These are phyloP conservation scores for Lipomyces chichibuensis DNA, from an alignment of 805 yeast species.

Conservation along the genomic window DNA sequence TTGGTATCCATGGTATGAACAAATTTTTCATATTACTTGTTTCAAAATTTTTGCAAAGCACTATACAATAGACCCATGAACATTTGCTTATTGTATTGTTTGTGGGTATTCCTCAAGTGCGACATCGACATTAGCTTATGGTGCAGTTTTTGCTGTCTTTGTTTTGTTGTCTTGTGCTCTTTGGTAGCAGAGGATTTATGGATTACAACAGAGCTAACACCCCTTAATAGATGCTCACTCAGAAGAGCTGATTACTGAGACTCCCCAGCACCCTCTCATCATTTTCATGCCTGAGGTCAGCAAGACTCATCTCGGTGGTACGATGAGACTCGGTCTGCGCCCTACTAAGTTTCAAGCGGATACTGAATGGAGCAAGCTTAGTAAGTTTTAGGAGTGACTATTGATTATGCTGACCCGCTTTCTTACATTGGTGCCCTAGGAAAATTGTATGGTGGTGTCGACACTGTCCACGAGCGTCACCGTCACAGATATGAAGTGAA, in stretches of 20 bases:
- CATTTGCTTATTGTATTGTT: constrained; percentile 10
- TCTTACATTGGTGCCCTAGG: constrained; percentile 47
- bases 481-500: constrained; percentile 98
- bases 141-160: constrained; percentile 5
- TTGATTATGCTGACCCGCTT: constrained; percentile 50
- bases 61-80: constrained; percentile 30
- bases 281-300: constrained; percentile 99
- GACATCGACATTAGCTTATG: constrained; percentile 14
- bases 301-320: constrained; percentile 94
- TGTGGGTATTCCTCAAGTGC: constrained; percentile 36
- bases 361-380: constrained; percentile 68
- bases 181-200: neutral
- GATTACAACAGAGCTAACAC: constrained; percentile 20
- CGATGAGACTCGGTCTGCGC: constrained; percentile 97
- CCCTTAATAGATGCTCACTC: constrained; percentile 33
- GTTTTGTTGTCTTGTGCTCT: neutral
- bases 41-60: constrained; percentile 14
- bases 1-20: constrained; percentile 70
- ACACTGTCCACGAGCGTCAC: constrained; percentile 84
- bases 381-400: constrained; percentile 70
- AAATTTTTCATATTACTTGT: neutral
- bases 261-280: constrained; percentile 69
- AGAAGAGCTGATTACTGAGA: constrained; percentile 48
- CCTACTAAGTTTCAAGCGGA: constrained; percentile 76
- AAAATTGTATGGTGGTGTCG: constrained; percentile 68